A percentile compares a stretch with the other conserved stretches of the same genome.
phyloP scores from a whole-genome alignment of 2,329 filamentous ascomycete genomes.

The Botryosphaeria dothidea region DNA sequence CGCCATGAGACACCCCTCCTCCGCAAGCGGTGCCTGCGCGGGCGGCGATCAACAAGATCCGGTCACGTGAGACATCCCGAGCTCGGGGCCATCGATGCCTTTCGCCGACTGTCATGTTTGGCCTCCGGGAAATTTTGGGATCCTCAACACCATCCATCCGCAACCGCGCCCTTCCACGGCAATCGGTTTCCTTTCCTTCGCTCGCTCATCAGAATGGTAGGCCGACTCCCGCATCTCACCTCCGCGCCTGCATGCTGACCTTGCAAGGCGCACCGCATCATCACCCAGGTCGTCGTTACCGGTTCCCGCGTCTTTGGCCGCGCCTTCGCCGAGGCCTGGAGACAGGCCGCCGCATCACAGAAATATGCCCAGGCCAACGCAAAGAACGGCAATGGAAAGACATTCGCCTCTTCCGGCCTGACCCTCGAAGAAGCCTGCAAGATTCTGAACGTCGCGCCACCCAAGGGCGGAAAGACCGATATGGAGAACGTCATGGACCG shows the following conservation, averaged over 20 bases:
- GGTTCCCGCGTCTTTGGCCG: slow-evolving; percentile 90
- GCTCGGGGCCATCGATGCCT: slow-evolving; percentile 6
- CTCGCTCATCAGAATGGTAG: background rate
- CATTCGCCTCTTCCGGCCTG: slow-evolving; percentile 68
- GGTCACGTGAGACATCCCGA: slow-evolving; percentile 4
- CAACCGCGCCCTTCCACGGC: background rate
- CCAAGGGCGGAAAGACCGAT: slow-evolving; percentile 73
- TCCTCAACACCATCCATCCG: slow-evolving; percentile 10
- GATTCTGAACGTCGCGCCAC: slow-evolving; percentile 93
- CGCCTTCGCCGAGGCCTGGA: slow-evolving; percentile 91
- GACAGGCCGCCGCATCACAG: slow-evolving; percentile 86
- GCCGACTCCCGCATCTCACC: background rate
- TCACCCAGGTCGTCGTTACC: slow-evolving; percentile 89
- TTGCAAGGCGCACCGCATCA: slow-evolving; percentile 82
- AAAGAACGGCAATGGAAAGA: slow-evolving; percentile 58
- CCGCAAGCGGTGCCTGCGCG: background rate
- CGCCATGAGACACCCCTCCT: background rate
- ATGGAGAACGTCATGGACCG: slow-evolving; percentile 77
- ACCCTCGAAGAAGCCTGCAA: slow-evolving; percentile 96
- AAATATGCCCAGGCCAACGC: slow-evolving; percentile 75
- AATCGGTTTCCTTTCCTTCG: background rate
- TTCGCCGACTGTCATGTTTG: slow-evolving; percentile 15
- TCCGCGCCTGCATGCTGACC: slow-evolving; percentile 26
- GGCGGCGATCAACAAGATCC: background rate
- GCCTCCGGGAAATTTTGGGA: slow-evolving; percentile 19